A percentile compares a stretch with the other conserved stretches of the same genome.
phyloP scores from a whole-genome alignment of 2,329 filamentous ascomycete species.

The Xylariaceae sp. region DNA sequence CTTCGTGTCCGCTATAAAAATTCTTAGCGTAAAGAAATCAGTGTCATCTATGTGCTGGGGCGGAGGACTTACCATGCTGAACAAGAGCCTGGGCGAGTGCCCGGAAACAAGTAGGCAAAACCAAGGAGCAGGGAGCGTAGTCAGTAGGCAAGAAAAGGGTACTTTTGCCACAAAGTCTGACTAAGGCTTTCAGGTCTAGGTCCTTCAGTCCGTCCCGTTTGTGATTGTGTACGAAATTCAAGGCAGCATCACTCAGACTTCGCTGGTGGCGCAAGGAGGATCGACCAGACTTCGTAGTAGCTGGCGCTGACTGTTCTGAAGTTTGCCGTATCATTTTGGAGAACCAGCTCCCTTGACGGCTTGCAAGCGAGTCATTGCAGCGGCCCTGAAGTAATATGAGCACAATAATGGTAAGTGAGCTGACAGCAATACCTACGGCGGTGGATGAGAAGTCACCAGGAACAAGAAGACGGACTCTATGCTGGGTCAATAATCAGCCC shows the following conservation, averaged over 20 bases:
- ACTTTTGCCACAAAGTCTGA: constrained; percentile 68
- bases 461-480: constrained; percentile 53
- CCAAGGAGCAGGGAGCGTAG: constrained; percentile 61
- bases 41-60: background rate
- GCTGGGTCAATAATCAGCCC: constrained; percentile 45
- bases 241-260: constrained; percentile 62
- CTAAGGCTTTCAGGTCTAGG: constrained; percentile 62
- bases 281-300: constrained; percentile 37
- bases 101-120: constrained; percentile 69
- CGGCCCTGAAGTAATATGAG: constrained; percentile 7
- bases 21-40: constrained; percentile 26
- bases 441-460: constrained; percentile 35
- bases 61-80: constrained; percentile 57
- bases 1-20: constrained; percentile 49
- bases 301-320: constrained; percentile 37
- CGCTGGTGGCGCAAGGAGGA: constrained; percentile 50
- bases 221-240: constrained; percentile 50
- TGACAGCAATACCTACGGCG: constrained; percentile 28
- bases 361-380: background rate
- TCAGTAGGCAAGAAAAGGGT: constrained; percentile 65
- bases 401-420: background rate
- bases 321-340: constrained; percentile 45
- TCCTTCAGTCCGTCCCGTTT: constrained; percentile 54
- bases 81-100: constrained; percentile 69
- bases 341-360: constrained; percentile 47